Evolutionary conservation across 805 yeast species (phyloP).

Genomic region (Saccharomyces paradoxus): DNA sequence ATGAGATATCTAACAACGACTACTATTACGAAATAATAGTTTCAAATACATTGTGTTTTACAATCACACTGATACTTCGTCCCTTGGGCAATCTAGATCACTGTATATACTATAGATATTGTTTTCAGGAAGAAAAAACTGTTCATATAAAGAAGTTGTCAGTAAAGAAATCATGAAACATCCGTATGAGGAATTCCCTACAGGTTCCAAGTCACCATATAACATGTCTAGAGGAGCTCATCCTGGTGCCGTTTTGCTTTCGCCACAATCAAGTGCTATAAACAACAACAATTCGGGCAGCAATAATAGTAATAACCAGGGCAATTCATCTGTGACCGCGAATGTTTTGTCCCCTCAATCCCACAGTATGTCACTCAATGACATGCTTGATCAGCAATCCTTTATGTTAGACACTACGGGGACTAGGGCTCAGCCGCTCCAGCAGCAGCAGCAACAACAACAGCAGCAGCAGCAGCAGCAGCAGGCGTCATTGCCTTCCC

Average conservation of each 20-base stretch:
- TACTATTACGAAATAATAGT: neutral
- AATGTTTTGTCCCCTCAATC: slow-evolving; percentile 13
- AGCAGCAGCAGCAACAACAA: slow-evolving; percentile 1
- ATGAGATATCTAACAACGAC: neutral
- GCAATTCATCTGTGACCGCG: neutral
- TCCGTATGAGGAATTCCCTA: slow-evolving; percentile 18
- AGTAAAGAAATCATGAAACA: slow-evolving; percentile 7
- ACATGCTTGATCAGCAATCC: slow-evolving; percentile 19
- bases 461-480: slow-evolving; percentile 1
- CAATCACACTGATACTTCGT: neutral
- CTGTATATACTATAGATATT: neutral
- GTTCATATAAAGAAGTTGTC: neutral
- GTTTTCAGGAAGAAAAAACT: neutral
- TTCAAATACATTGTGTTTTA: neutral
- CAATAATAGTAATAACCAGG: slow-evolving; percentile 2
- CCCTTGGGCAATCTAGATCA: neutral
- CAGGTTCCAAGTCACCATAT: slow-evolving; percentile 25
- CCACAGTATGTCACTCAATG: slow-evolving; percentile 15
- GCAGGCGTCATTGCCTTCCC: neutral
- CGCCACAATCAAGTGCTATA: slow-evolving; percentile 26
- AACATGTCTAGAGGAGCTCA: slow-evolving; percentile 28
- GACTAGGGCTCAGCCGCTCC: slow-evolving; percentile 6
- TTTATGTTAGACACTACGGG: slow-evolving; percentile 12
- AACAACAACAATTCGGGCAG: slow-evolving; percentile 3
- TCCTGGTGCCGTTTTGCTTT: slow-evolving; percentile 36